Percentiles rank a stretch among this genome's conserved stretches.
Conservation (phyloP, 164 flowering plant species). For the Cinnamomum micranthum region DNA sequence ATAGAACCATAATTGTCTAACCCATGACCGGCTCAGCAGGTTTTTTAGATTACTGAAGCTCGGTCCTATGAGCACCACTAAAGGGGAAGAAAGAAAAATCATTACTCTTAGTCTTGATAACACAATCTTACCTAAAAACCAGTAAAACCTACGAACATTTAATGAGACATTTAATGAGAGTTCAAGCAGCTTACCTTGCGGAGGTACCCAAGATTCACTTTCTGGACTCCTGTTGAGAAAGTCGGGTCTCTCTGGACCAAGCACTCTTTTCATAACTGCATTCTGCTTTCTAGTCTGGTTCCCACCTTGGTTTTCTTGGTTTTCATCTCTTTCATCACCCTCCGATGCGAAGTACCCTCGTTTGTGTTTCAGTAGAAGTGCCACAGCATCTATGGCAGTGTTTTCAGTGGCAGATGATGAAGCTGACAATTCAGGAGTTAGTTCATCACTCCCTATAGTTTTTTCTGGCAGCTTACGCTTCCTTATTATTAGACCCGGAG, state of each 20-base stretch:
- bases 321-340: slow-evolving; percentile 31
- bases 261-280: slow-evolving; percentile 51
- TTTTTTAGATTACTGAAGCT: too few relatives aligned
- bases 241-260: slow-evolving; percentile 86
- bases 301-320: slow-evolving; percentile 5
- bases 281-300: slow-evolving; percentile 25
- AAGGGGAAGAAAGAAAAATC: too few relatives aligned
- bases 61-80: too few relatives aligned
- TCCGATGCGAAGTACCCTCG: slow-evolving; percentile 44
- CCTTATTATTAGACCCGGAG: slow-evolving; percentile 82
- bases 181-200: slow-evolving; percentile 57
- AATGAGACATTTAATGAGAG: not conserved
- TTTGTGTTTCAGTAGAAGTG: slow-evolving; percentile 71
- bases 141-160: not conserved
- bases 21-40: too few relatives aligned
- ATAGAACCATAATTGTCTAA: too few relatives aligned
- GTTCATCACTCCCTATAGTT: slow-evolving; percentile 20
- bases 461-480: slow-evolving; percentile 63
- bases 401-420: slow-evolving; percentile 31
- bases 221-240: slow-evolving; percentile 48
- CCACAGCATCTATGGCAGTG: slow-evolving; percentile 76
- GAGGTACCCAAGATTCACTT: slow-evolving; percentile 85
- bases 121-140: not conserved
- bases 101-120: too few relatives aligned
- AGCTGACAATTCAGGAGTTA: slow-evolving; percentile 27